phyloP scores from a whole-genome alignment of 1,284 basidiomycete genomes.

The Cryptococcus sp. region DNA sequence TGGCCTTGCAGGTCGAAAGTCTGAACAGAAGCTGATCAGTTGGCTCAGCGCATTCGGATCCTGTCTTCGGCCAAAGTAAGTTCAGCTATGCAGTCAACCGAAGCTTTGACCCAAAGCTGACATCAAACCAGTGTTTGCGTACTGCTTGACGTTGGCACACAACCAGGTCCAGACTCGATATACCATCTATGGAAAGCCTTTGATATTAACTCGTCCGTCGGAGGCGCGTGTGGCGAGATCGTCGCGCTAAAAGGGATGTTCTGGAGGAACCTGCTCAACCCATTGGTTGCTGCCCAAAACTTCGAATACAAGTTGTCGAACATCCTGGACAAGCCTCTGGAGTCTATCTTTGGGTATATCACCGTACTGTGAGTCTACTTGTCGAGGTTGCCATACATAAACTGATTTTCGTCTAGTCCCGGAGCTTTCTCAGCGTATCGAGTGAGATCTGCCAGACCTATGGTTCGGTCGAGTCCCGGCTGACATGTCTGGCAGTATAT shows the following conservation, averaged over 20 bases:
- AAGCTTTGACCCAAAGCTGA: background rate
- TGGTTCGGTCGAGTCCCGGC: background rate
- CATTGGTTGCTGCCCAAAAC: slow-evolving; percentile 61
- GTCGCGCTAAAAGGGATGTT: slow-evolving; percentile 86
- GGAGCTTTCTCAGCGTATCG: slow-evolving; percentile 92
- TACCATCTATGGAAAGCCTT: slow-evolving; percentile 98
- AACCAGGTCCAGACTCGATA: slow-evolving; percentile 83
- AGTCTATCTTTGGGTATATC: slow-evolving; percentile 82
- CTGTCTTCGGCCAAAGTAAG: slow-evolving; percentile 45
- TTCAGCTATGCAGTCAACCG: background rate
- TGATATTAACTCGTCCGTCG: slow-evolving; percentile 92
- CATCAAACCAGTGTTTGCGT: slow-evolving; percentile 84
- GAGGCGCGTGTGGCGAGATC: slow-evolving; percentile 96
- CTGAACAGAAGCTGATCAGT: slow-evolving; percentile 16
- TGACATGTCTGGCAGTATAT: slow-evolving; percentile 61
- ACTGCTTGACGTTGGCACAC: slow-evolving; percentile 90
- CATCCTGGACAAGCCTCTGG: slow-evolving; percentile 84
- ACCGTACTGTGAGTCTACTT: slow-evolving; percentile 63
- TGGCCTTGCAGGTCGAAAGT: background rate
- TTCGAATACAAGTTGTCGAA: slow-evolving; percentile 94
- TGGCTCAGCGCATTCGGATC: slow-evolving; percentile 39
- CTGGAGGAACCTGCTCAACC: slow-evolving; percentile 74
- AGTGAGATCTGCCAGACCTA: slow-evolving; percentile 17
- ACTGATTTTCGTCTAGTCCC: slow-evolving; percentile 55
- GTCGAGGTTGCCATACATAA: background rate